Percentiles rank a stretch among this genome's conserved stretches.
Evolutionary conservation across 495 filamentous ascomycete species (phyloP).

Genomic region (Podospora didyma): DNA sequence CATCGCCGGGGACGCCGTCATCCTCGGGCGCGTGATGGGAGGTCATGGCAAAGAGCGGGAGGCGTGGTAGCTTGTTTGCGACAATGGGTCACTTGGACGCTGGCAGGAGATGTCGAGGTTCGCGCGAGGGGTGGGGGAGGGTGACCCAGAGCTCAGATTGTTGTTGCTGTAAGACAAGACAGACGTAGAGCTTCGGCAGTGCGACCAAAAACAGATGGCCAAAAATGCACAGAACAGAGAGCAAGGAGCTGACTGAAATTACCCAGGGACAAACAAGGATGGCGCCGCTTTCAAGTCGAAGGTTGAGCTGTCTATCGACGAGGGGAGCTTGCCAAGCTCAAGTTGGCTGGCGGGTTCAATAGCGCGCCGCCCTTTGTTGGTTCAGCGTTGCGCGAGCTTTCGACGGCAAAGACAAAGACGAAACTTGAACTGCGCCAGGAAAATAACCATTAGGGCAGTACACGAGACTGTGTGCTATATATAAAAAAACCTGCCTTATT

Average conservation of each 20-base stretch:
- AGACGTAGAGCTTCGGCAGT: no score
- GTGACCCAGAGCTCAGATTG: neutral
- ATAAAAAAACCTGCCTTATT: no score
- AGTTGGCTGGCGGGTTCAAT: no score
- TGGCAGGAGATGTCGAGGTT: neutral
- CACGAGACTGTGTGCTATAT: neutral
- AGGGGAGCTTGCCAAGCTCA: no score
- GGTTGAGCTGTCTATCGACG: no score
- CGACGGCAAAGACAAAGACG: neutral
- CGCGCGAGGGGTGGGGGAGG: neutral
- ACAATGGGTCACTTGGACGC: no score
- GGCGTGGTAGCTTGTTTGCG: neutral
- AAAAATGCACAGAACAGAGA: no score
- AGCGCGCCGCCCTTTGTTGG: neutral
- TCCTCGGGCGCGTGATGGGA: constrained; percentile 11
- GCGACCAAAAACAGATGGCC: no score
- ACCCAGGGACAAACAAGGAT: no score
- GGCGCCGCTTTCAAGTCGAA: no score
- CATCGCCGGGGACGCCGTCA: constrained; percentile 25
- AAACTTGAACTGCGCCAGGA: neutral
- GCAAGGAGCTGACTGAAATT: no score
- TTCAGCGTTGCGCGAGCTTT: neutral
- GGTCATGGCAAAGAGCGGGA: neutral
- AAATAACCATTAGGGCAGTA: neutral
- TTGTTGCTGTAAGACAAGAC: neutral